Percentiles rank a stretch among this genome's conserved stretches.
Conservation (phyloP, 495 filamentous ascomycete genomes). For the Thozetella sp. region DNA sequence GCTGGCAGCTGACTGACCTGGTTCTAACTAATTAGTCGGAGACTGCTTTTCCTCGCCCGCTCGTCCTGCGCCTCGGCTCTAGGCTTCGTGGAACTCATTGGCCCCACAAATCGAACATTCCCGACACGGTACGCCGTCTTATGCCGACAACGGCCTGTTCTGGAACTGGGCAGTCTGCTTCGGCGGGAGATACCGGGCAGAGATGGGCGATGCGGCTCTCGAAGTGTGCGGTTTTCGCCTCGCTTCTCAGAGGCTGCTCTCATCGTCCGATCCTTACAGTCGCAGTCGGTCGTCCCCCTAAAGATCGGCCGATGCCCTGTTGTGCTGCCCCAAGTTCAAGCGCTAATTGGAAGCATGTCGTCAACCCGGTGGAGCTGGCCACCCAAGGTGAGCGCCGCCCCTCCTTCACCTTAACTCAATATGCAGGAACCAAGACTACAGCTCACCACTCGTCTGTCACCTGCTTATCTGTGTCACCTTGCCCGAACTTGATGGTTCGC, state of each 20-base stretch:
- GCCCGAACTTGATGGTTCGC: no score
- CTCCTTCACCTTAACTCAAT: background rate
- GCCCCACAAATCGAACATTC: slow-evolving; percentile 1
- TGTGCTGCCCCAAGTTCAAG: background rate
- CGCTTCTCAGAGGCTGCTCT: no score
- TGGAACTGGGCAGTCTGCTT: no score
- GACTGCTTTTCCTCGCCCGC: no score
- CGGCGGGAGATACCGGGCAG: no score
- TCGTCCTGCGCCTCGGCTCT: background rate
- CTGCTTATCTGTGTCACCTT: background rate
- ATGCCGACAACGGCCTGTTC: background rate
- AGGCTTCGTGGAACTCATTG: background rate
- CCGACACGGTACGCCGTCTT: background rate
- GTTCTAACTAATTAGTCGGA: no score
- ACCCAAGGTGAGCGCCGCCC: background rate
- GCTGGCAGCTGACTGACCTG: no score
- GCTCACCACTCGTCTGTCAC: background rate
- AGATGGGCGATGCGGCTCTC: no score
- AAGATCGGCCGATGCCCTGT: background rate
- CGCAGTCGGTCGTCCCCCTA: background rate
- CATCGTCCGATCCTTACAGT: background rate
- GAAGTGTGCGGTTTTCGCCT: no score
- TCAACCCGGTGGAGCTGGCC: background rate
- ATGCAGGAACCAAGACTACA: background rate
- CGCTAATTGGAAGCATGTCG: background rate